Evolutionary conservation across 2,329 filamentous ascomycete species (phyloP).

Genomic region (Basipetospora chlamydospora): DNA sequence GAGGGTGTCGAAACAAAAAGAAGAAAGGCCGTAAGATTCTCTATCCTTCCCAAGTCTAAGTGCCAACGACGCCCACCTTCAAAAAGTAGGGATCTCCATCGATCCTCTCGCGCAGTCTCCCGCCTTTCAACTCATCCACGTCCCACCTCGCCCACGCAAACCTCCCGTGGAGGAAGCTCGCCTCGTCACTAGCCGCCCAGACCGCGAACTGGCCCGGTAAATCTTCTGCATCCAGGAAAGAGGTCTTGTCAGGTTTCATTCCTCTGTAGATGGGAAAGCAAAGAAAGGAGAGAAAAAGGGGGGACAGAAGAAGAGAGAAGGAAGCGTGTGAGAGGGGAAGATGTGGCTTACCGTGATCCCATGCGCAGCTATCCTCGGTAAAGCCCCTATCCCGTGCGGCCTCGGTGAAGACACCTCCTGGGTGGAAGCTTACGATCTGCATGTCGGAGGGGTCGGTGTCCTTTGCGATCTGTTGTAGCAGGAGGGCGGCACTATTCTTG

Average conservation of each 20-base stretch:
- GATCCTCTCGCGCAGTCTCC: conserved; percentile 17
- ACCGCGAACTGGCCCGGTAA: conserved; percentile 26
- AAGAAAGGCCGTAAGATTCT: too few species aligned
- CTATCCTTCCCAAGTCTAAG: not conserved
- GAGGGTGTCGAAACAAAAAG: too few species aligned
- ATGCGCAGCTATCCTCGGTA: not conserved
- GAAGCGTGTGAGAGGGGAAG: too few species aligned
- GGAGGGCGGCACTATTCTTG: not conserved
- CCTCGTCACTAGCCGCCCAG: conserved; percentile 29
- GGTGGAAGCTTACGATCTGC: conserved; percentile 26
- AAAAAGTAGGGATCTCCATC: not conserved
- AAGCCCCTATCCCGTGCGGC: not conserved
- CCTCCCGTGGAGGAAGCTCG: conserved; percentile 28
- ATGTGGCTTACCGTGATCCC: conserved; percentile 9
- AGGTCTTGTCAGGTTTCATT: too few species aligned
- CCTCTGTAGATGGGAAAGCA: too few species aligned
- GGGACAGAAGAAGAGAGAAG: too few species aligned
- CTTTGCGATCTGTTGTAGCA: not conserved
- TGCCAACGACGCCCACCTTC: not conserved
- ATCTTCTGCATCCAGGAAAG: conserved; percentile 11
- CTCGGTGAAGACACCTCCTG: conserved; percentile 22
- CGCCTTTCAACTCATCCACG: conserved; percentile 29
- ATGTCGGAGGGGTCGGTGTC: conserved; percentile 11
- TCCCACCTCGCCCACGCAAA: conserved; percentile 37
- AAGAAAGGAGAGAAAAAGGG: too few species aligned